phyloP scores from a whole-genome alignment of 805 yeast species.

The Saccharomycopsis sp. region DNA sequence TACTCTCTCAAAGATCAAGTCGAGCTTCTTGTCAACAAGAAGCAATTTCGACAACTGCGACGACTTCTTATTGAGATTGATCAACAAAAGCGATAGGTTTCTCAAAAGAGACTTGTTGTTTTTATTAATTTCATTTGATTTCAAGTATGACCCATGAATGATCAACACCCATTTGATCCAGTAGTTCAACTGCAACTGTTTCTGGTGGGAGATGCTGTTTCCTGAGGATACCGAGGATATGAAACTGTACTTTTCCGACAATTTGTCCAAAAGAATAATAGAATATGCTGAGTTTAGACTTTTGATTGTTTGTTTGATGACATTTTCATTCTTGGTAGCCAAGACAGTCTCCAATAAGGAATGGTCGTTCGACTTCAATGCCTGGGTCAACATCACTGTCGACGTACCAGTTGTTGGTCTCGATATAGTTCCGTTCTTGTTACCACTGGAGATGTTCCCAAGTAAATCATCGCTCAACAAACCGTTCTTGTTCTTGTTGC shows the following conservation, averaged over 20 bases:
- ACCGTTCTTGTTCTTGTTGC: slow-evolving; percentile 28
- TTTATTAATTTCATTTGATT: slow-evolving; percentile 41
- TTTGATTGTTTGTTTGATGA: slow-evolving; percentile 48
- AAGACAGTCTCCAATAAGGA: slow-evolving; percentile 80
- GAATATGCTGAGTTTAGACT: slow-evolving; percentile 50
- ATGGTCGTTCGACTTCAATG: slow-evolving; percentile 81
- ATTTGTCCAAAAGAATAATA: slow-evolving; percentile 47
- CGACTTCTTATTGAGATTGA: slow-evolving; percentile 59
- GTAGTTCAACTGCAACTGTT: slow-evolving; percentile 41
- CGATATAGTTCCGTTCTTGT: slow-evolving; percentile 20
- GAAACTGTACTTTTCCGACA: slow-evolving; percentile 40
- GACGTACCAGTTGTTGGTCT: slow-evolving; percentile 68
- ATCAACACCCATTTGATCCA: slow-evolving; percentile 90
- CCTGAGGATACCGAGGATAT: slow-evolving; percentile 29
- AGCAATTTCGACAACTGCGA: slow-evolving; percentile 63
- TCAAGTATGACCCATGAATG: slow-evolving; percentile 66
- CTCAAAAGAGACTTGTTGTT: slow-evolving; percentile 37
- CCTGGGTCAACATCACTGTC: slow-evolving; percentile 80
- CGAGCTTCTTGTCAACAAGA: slow-evolving; percentile 77
- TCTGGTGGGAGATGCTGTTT: slow-evolving; percentile 39
- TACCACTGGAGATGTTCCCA: background rate
- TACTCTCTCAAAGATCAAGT: slow-evolving; percentile 53
- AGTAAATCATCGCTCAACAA: slow-evolving; percentile 22
- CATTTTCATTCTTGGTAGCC: slow-evolving; percentile 41
- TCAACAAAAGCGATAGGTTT: slow-evolving; percentile 43